A percentile compares a stretch with the other conserved stretches of the same genome.
Conservation (phyloP, 768 basidiomycete genomes). For the Auriscalpium orientale region DNA sequence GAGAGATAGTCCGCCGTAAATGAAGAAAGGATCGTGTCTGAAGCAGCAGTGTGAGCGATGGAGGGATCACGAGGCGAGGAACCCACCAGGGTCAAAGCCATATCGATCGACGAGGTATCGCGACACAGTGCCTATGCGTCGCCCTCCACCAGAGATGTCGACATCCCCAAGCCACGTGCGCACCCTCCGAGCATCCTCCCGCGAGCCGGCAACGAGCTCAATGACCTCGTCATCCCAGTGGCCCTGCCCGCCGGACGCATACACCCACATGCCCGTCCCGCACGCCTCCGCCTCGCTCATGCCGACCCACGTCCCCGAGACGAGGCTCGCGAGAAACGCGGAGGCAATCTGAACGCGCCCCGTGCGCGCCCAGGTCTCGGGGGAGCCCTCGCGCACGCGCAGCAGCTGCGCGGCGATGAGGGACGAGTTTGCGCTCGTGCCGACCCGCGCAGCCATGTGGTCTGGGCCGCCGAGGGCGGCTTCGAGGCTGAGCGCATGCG, state of each 20-base stretch:
- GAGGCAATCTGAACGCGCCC: slow-evolving; percentile 74
- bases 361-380: slow-evolving; percentile 74
- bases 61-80: background rate
- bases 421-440: slow-evolving; percentile 63
- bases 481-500: slow-evolving; percentile 70
- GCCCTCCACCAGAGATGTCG: slow-evolving; percentile 55
- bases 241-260: slow-evolving; percentile 33
- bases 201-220: slow-evolving; percentile 69
- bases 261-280: slow-evolving; percentile 73
- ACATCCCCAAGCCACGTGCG: slow-evolving; percentile 82
- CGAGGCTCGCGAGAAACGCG: slow-evolving; percentile 62
- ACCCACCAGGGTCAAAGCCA: slow-evolving; percentile 67
- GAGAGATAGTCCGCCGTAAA: slow-evolving; percentile 77
- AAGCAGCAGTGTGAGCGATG: background rate
- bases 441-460: slow-evolving; percentile 67
- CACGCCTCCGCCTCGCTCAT: slow-evolving; percentile 75
- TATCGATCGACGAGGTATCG: slow-evolving; percentile 74
- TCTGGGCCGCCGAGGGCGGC: slow-evolving; percentile 72
- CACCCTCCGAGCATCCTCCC: slow-evolving; percentile 66
- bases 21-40: slow-evolving; percentile 65
- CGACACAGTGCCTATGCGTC: slow-evolving; percentile 58
- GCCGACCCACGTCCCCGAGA: slow-evolving; percentile 63
- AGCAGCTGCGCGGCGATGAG: slow-evolving; percentile 70
- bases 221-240: slow-evolving; percentile 77
- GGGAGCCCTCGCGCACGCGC: slow-evolving; percentile 71